Evolutionary conservation across 2,329 filamentous ascomycete genomes (phyloP), one percentile per base, ranked within the genome.

Genomic region (Talaromyces sp.): DNA sequence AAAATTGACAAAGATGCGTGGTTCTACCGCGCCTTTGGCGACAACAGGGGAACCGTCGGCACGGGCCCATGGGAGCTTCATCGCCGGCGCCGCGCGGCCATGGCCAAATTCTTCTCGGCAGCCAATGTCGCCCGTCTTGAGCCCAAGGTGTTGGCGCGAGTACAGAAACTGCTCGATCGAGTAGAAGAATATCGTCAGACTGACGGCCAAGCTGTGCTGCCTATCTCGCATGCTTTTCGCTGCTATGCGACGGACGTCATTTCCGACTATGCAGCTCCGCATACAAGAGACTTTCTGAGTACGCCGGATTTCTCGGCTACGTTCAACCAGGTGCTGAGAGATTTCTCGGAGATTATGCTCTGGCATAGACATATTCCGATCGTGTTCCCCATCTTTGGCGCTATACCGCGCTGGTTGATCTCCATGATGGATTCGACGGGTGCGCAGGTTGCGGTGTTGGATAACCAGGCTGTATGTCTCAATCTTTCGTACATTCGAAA

Each of bases 71-170:
- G 63, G 54, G 72, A 78, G 23, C 67, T 74, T 6, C 80, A 82
- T 64, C 75, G 77, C 1, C 68, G 73, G 18, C 76, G 80, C 2
- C 76, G 80, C 14, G 71, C 65, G 3, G 70, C 77, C 1, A 63
- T 82, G 55, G 79, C 74, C 61, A 73, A 71, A 0, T 81, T 79
- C 69, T 83, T 82, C 66, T 80, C 79, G 1, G 74, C 71, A 39
- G 69, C 70, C 11, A 73, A 75, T 7, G 72, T 81, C 21, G 63
- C 68, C 5, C 67, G 67, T 1, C 67, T 80, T 2, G 72, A 76
- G 40, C 70, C 69, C 1, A 66, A 78, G 6, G 70, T 82, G 12
- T 65, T 72, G 7, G 65, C 69, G 1, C 75, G 59, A 8, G 56
- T 72, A 1, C 25, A 60, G 1, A 69, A 68, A 33, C 54, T 72